These are phyloP conservation scores for Pseudogymnoascus sp. DNA, from an alignment of 2,329 filamentous ascomycete species.

Conservation along the genomic window DNA sequence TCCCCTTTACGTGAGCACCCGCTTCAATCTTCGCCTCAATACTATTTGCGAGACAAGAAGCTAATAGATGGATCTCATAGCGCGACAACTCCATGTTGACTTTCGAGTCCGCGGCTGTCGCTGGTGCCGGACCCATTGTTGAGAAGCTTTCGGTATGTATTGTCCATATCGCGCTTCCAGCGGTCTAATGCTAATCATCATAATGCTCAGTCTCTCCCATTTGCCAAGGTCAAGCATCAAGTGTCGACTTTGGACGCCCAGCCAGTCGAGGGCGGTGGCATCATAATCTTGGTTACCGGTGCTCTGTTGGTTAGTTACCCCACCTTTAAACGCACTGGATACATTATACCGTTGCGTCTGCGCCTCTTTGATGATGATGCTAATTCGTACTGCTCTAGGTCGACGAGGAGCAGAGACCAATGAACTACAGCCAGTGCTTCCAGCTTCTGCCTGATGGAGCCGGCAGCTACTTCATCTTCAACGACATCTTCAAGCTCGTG, in stretches of 20 bases:
- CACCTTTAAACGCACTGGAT: background rate
- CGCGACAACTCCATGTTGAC: slow-evolving; percentile 84
- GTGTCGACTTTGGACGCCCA: slow-evolving; percentile 76
- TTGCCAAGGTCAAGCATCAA: slow-evolving; percentile 72
- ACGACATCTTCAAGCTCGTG: slow-evolving; percentile 91
- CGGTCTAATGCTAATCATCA: background rate
- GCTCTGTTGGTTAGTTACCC: slow-evolving; percentile 61
- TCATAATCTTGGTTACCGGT: slow-evolving; percentile 84
- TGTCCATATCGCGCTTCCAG: background rate
- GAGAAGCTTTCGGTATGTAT: slow-evolving; percentile 70
- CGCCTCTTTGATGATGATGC: slow-evolving; percentile 1
- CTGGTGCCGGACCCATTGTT: slow-evolving; percentile 59
- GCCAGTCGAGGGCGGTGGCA: slow-evolving; percentile 58
- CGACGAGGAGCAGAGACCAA: slow-evolving; percentile 75
- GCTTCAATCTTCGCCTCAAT: background rate
- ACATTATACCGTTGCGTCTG: slow-evolving; percentile 10
- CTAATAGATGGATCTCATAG: slow-evolving; percentile 37
- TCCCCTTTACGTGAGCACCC: slow-evolving; percentile 68
- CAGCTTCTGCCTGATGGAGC: slow-evolving; percentile 63
- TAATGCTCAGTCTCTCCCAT: slow-evolving; percentile 59
- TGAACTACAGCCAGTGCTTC: slow-evolving; percentile 89
- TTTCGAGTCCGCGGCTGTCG: slow-evolving; percentile 65
- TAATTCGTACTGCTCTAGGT: slow-evolving; percentile 47
- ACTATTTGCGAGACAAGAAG: background rate
- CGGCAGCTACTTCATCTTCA: slow-evolving; percentile 78